These are phyloP conservation scores for Tylopilus cervinicoccineus DNA, from an alignment of 768 basidiomycete genomes.

Conservation along the genomic window DNA sequence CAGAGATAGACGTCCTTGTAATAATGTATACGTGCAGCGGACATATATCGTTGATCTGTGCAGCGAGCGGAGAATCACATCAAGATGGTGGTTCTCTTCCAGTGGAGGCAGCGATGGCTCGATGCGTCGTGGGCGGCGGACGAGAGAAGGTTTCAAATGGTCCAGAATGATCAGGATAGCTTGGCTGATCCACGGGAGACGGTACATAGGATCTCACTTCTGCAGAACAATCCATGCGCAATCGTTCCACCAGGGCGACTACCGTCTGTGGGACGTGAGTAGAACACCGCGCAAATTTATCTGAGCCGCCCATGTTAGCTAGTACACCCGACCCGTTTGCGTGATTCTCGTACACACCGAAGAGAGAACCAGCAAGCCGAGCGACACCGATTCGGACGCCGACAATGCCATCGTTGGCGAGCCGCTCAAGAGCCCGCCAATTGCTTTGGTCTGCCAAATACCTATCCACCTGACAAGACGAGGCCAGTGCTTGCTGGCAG, in stretches of 20 bases:
- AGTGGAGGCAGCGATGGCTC: background rate
- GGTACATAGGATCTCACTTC: conserved; percentile 62
- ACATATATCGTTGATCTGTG: background rate
- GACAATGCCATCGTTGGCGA: conserved; percentile 66
- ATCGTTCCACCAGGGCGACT: conserved; percentile 38
- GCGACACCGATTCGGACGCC: conserved; percentile 87
- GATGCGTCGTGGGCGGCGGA: conserved; percentile 27
- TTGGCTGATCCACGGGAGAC: conserved; percentile 21
- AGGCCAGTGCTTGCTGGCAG: conserved; percentile 60
- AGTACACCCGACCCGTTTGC: conserved; percentile 5
- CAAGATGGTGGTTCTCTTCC: conserved; percentile 10
- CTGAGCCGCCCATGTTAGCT: conserved; percentile 13
- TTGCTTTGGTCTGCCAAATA: conserved; percentile 39
- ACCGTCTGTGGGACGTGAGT: conserved; percentile 32
- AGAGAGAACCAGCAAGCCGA: conserved; percentile 57
- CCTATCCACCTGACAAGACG: conserved; percentile 31
- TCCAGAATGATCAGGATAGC: conserved; percentile 13
- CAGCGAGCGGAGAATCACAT: background rate
- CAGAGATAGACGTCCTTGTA: conserved; percentile 9
- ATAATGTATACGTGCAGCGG: conserved; percentile 20
- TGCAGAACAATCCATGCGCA: conserved; percentile 53
- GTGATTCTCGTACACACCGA: conserved; percentile 41
- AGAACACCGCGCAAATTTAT: conserved; percentile 10
- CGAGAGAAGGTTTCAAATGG: conserved; percentile 37
- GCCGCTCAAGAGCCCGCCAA: conserved; percentile 49